phyloP scores from a whole-genome alignment of 2,329 filamentous ascomycete genomes.

The Ramularia endophylla region DNA sequence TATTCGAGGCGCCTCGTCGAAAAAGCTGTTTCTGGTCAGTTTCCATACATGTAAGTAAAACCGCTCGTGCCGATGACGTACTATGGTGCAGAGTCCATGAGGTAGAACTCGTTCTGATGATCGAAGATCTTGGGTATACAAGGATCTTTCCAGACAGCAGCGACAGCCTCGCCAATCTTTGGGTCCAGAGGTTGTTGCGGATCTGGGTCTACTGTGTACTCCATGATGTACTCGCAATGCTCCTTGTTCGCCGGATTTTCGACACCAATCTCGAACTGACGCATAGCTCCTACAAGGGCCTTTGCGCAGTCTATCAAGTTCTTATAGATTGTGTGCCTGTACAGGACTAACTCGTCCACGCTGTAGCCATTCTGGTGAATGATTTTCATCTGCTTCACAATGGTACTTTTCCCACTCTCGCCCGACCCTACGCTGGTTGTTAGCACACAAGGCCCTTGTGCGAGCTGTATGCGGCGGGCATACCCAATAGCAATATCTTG shows the following conservation, averaged over 20 bases:
- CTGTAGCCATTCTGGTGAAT: constrained; percentile 98
- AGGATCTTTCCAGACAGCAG: constrained; percentile 84
- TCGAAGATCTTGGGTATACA: constrained; percentile 78
- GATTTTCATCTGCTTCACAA: constrained; percentile 99
- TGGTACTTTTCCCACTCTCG: constrained; percentile 98
- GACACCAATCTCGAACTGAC: constrained; percentile 81
- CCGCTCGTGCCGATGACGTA: constrained; percentile 35
- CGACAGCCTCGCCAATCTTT: constrained; percentile 75
- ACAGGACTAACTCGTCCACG: constrained; percentile 86
- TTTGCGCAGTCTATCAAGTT: constrained; percentile 97
- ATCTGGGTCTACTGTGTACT: constrained; percentile 86
- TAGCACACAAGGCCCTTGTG: constrained; percentile 6
- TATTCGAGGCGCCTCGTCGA: constrained; percentile 86
- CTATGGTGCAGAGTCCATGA: constrained; percentile 99
- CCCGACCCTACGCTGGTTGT: constrained; percentile 65
- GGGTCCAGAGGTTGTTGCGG: constrained; percentile 78
- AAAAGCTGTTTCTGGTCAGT: constrained; percentile 61
- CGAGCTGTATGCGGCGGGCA: constrained; percentile 22
- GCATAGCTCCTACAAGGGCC: constrained; percentile 83
- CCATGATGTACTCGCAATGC: constrained; percentile 71
- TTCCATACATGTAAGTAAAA: constrained; percentile 10
- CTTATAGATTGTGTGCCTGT: constrained; percentile 96
- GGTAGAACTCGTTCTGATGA: constrained; percentile 94
- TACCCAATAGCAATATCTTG: constrained; percentile 96
- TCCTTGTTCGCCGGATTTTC: constrained; percentile 64